These are phyloP conservation scores for Beauveria sp. DNA, from an alignment of 2,329 filamentous ascomycete species.

Conservation along the genomic window DNA sequence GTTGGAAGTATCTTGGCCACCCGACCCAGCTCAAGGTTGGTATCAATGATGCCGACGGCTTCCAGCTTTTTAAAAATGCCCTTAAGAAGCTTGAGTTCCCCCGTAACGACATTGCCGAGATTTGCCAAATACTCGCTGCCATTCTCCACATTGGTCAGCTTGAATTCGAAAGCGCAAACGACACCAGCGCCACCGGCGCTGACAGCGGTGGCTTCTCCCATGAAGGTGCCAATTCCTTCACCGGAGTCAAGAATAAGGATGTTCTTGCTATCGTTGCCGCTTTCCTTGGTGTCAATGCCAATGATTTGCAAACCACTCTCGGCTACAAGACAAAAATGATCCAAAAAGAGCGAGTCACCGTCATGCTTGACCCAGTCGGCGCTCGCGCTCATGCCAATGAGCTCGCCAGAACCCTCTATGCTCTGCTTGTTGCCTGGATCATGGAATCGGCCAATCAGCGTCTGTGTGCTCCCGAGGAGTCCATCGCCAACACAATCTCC, in stretches of 20 bases:
- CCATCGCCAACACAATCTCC: constrained; percentile 87
- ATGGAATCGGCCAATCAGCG: constrained; percentile 89
- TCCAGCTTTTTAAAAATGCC: constrained; percentile 95
- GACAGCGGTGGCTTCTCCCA: constrained; percentile 96
- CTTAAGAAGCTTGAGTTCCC: constrained; percentile 91
- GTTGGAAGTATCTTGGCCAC: constrained; percentile 95
- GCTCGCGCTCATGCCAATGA: constrained; percentile 90
- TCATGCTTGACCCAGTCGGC: constrained; percentile 91
- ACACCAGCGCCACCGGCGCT: constrained; percentile 71
- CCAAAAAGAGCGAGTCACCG: constrained; percentile 91
- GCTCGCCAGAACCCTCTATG: constrained; percentile 86
- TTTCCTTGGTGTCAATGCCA: constrained; percentile 80
- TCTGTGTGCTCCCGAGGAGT: constrained; percentile 78
- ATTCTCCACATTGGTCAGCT: constrained; percentile 98
- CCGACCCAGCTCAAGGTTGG: constrained; percentile 95
- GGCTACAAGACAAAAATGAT: constrained; percentile 97
- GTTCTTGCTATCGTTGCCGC: constrained; percentile 78
- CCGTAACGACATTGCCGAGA: constrained; percentile 86
- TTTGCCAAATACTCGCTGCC: constrained; percentile 87
- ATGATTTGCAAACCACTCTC: constrained; percentile 78
- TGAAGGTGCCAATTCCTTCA: constrained; percentile 80
- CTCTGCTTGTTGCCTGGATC: constrained; percentile 85
- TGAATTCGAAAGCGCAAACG: constrained; percentile 77
- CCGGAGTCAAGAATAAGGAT: constrained; percentile 89
- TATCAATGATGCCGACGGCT: constrained; percentile 91